Base-by-base conservation (phyloP, 306 rosid genomes). In the Rubus idaeus region DNA sequence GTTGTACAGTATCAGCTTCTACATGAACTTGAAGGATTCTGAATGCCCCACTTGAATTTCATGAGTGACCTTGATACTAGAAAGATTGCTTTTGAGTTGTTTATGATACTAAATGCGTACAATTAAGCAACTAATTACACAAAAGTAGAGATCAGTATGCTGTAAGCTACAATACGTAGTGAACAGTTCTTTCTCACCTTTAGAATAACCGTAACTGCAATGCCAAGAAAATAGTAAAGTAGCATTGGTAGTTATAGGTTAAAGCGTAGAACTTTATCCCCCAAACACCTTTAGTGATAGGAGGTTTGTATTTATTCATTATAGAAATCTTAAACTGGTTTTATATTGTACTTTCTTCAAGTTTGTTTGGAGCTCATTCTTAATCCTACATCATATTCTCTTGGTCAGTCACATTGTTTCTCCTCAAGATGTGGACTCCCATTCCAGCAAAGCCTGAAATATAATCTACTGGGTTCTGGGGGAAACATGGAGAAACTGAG, bases 11-110 rank as follows among this genome's bases (percentile, higher is more conserved):
- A 17, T 0, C 23, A 65, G 68, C 68, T 20, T 20, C 40, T 65
- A 8, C 47, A 41, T 65, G 70, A 65, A 66, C 40, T 20, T 45
- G 72, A 44, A 68, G 55, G 55, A 68, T 68, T n/a, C 18, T 45
- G 72, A 21, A 12, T 45, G 41, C 40, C 16, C 21, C 35, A n/a
- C 53, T 44, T 44, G 3, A n/a, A 6, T 10, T 44, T 42, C 18
- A 9, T 40, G 67, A 44, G 72, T 20, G 17, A 42, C n/a, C n/a
- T 45, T 5, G n/a, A 58, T 68, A 10, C 39, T 5, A 37, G 45
- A 64, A 49, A 12, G 5, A 10, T 49, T 40, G 13, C 13, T 40
- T 37, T 63, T 63, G 49, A n/a, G 51, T 66, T 18, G 35, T 11
- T n/a, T 20, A 66, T 42, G 42, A 10, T 66, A 66, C 35, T 8